Conservation (phyloP, 2,329 filamentous ascomycete species). For the Chalaropsis thielavioides region DNA sequence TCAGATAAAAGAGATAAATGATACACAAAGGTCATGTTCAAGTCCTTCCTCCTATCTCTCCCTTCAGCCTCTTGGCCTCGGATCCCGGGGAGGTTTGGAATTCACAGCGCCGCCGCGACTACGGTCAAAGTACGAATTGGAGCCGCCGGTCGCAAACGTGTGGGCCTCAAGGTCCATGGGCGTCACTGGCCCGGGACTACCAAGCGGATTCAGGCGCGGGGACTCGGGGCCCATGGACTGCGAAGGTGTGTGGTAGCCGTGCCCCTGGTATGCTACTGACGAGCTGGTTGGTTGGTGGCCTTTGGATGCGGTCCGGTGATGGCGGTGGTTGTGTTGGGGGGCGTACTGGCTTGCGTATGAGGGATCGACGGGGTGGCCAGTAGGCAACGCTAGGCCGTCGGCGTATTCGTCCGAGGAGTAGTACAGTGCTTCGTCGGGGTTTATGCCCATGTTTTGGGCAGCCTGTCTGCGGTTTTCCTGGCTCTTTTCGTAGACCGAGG, state of each 20-base stretch:
- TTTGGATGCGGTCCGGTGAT: background rate
- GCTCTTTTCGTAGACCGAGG: constrained; percentile 42
- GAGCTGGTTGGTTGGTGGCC: background rate
- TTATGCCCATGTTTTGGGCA: background rate
- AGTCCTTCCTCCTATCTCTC: no score
- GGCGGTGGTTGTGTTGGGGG: background rate
- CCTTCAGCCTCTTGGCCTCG: background rate
- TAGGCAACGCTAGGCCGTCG: background rate
- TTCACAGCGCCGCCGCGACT: constrained; percentile 11
- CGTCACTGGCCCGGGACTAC: constrained; percentile 46
- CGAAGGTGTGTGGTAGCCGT: background rate
- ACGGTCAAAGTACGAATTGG: constrained; percentile 17
- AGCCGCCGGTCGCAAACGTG: constrained; percentile 21
- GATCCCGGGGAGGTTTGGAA: background rate
- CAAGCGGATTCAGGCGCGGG: constrained; percentile 37
- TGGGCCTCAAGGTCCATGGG: constrained; percentile 40
- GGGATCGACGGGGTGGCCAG: background rate
- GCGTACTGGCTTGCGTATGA: background rate
- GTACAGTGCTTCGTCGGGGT: background rate
- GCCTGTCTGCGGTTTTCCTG: constrained; percentile 18
- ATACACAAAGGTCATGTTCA: no score
- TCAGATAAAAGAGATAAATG: no score
- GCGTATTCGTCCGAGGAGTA: constrained; percentile 16
- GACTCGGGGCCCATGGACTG: constrained; percentile 30
- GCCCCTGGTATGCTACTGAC: background rate